Evolutionary conservation across 176 grass and related monocot genomes (phyloP).

Genomic region (Tuctoria greenei): DNA sequence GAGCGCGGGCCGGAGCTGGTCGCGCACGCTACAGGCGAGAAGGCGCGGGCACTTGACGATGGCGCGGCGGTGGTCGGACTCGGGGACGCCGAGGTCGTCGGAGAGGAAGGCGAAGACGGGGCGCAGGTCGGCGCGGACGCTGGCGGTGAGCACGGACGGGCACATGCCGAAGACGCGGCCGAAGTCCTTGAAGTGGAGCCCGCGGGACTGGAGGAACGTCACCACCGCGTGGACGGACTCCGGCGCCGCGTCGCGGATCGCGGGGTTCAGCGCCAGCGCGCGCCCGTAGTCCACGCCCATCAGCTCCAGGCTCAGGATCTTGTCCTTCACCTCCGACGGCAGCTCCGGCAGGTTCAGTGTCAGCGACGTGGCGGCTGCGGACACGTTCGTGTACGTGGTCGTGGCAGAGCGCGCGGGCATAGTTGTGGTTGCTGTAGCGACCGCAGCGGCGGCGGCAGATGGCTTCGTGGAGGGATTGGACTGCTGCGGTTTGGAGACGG

Average conservation of each 20-base stretch:
- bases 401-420: neutral
- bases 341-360: conserved; percentile 50
- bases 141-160: conserved; percentile 52
- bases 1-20: conserved; percentile 65
- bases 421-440: neutral
- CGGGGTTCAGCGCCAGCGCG: conserved; percentile 52
- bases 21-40: conserved; percentile 58
- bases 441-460: neutral
- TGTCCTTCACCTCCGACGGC: conserved; percentile 58
- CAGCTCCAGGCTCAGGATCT: conserved; percentile 67
- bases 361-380: neutral
- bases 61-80: conserved; percentile 40
- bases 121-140: conserved; percentile 47
- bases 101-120: conserved; percentile 71
- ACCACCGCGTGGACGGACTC: conserved; percentile 59
- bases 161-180: conserved; percentile 56
- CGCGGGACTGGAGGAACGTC: conserved; percentile 58
- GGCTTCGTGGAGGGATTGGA: conserved; percentile 16
- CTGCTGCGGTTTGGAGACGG: conserved; percentile 38
- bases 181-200: conserved; percentile 72
- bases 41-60: conserved; percentile 64
- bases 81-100: conserved; percentile 52
- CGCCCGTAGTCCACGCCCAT: conserved; percentile 74
- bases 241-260: conserved; percentile 45
- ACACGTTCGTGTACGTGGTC: too few species aligned